Base-by-base conservation (phyloP, 805 yeast genomes). In the Tetrapisispora namnaoensis region DNA sequence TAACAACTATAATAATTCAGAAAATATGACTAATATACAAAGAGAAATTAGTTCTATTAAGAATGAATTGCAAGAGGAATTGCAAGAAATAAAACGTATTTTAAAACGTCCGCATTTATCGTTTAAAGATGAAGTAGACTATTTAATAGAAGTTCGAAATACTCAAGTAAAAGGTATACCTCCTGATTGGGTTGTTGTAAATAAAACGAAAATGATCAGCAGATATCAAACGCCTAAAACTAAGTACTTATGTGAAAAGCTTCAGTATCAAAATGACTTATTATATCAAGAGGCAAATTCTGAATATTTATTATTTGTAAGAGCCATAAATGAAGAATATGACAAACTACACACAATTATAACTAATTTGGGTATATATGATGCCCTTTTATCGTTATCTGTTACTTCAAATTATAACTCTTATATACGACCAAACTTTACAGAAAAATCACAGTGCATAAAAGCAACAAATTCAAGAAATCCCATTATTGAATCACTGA, bases 101-200 rank as follows among this genome's bases (percentile, higher is more conserved):
- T 62, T 86, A 28, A 75, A 74, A 28, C 69, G 86, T 28, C 85
- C 90, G 0, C 70, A 75, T 37, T 60, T 84, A 47, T 68, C 73
- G 20, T 88, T 71, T 56, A 79, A 77, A 48, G 73, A 76, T 45
- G 82, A 79, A 46, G 85, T 83, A 20, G 83, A 87, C 2, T 85
- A 82, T 58, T 68, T 90, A 44, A 74, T 93, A 21, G 96, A 90
- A 57, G 81, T 91, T 0, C 69, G 87, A 41, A 80, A 81, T 52
- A 66, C 75, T 13, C 77, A 77, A 41, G 70, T 75, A 1, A 77
- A 76, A 40, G 64, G 68, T 1, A 65, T 90, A 1, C 98, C 98
- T 0, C 56, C 69, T 2, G 79, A 78, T 46, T 91, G 96, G 96
- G 67, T 83, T 13, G 83, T 86, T 55, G 76, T 86, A 27, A 83